Base-by-base conservation (phyloP, 306 rosid genomes). In the Canavalia ensiformis region DNA sequence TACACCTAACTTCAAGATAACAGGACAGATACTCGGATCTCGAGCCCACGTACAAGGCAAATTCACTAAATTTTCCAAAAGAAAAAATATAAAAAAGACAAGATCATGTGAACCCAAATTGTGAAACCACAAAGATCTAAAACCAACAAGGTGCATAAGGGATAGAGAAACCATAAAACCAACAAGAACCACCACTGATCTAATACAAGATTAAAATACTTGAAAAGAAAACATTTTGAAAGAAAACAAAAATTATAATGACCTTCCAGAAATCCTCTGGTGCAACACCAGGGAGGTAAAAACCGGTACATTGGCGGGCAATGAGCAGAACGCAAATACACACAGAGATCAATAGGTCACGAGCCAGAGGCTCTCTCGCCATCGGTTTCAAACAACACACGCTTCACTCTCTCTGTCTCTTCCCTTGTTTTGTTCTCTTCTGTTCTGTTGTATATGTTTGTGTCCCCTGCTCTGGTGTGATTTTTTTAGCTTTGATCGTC, bases 221-320 rank as follows among this genome's bases (percentile, higher is more conserved):
- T 28, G 44, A 63, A 13, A 56, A 78, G 5, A 33, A 42, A 1
- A 45, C 13, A 68, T 49, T 55, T 68, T 68, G 68, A 68, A 44
- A 11, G 37, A 44, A 78, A 55, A 55, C n/a, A 78, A 55, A 2
- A 33, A 67, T 28, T 30, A 68, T 1, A 52, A 65, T 56, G 25
- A 79, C 83, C 83, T 78, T 82, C 55, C 68, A 80, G 73, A 94
- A 94, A 83, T 90, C 97, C 65, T 89, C 88, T 31, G 98, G 98
- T 35, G 94, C 92, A 29, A 94, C 98, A 68, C 94, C 98, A 31
- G 93, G 96, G 49, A 94, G 98, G 83, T 94, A 90, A 82, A 91
- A 94, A 82, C 87, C 87, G 35, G 74, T 82, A 81, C 83, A 57
- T 69, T 67, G 89, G 31, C 64, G 85, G 6, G 85, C 73, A 77